A percentile compares a stretch with the other conserved stretches of the same genome.
phyloP scores from a whole-genome alignment of 345 rosid genomes.

The Gossypium anomalum region DNA sequence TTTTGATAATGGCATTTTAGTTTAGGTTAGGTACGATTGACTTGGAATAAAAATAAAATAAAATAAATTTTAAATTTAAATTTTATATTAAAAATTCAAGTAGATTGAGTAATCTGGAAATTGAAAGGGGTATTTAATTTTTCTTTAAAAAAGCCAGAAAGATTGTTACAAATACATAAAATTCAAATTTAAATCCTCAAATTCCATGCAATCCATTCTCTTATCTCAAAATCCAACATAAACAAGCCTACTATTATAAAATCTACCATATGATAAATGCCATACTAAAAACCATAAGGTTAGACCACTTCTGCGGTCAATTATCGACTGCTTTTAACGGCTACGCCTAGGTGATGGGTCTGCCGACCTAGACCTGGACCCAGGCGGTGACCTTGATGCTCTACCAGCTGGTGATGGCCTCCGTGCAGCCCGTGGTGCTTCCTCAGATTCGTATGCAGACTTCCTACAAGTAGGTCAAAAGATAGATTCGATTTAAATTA shows the following conservation, averaged over 20 bases:
- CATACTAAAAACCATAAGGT: background rate
- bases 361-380: slow-evolving; percentile 71
- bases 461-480: slow-evolving; percentile 34
- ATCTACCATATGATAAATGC: background rate
- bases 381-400: slow-evolving; percentile 58
- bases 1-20: no score
- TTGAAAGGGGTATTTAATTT: no score
- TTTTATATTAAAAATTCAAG: no score
- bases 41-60: no score
- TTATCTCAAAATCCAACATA: background rate
- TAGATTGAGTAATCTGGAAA: no score
- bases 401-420: slow-evolving; percentile 39
- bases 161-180: no score
- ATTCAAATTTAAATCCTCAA: no score
- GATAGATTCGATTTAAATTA: background rate
- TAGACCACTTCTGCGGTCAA: background rate
- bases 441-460: slow-evolving; percentile 41
- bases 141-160: no score
- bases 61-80: no score
- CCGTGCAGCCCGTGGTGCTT: slow-evolving; percentile 38
- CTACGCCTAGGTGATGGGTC: slow-evolving; percentile 43
- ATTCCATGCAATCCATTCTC: no score
- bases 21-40: no score
- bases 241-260: background rate
- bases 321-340: slow-evolving; percentile 17